These are phyloP conservation scores for Zoysia pacifica DNA, from an alignment of 176 grass and related monocot species.

Conservation along the genomic window DNA sequence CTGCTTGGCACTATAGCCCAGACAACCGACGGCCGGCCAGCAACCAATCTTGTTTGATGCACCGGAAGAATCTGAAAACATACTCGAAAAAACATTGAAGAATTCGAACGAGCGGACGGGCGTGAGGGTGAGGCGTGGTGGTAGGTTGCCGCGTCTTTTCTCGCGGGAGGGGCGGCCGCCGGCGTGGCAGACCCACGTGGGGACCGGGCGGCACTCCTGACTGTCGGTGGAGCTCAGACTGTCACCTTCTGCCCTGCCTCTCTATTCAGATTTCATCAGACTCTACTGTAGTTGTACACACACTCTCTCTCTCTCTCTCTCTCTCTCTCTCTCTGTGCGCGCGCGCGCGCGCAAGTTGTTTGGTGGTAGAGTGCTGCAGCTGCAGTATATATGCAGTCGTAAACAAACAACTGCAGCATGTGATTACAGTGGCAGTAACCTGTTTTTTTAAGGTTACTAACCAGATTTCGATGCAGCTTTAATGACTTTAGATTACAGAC, in stretches of 20 bases:
- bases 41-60: not conserved
- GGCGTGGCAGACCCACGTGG: conserved; percentile 33
- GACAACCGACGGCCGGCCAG: too few relatives aligned
- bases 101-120: not conserved
- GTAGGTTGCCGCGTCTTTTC: conserved; percentile 20
- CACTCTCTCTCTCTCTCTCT: too few relatives aligned
- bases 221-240: conserved; percentile 51
- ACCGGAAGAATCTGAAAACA: not conserved
- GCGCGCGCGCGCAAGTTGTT: too few relatives aligned
- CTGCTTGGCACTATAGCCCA: too few relatives aligned
- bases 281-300: not conserved
- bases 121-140: not conserved
- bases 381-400: not conserved
- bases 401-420: not conserved
- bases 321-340: too few relatives aligned
- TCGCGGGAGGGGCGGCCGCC: not conserved
- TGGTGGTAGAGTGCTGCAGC: not conserved
- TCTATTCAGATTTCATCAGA: not conserved
- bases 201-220: conserved; percentile 9
- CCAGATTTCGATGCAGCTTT: not conserved
- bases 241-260: conserved; percentile 21
- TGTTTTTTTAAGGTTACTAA: not conserved
- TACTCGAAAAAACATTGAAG: not conserved
- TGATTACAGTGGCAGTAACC: not conserved
- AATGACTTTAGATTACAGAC: not conserved